These are phyloP conservation scores for Colletotrichum lupini DNA, from an alignment of 2,329 filamentous ascomycete genomes.

Conservation along the genomic window DNA sequence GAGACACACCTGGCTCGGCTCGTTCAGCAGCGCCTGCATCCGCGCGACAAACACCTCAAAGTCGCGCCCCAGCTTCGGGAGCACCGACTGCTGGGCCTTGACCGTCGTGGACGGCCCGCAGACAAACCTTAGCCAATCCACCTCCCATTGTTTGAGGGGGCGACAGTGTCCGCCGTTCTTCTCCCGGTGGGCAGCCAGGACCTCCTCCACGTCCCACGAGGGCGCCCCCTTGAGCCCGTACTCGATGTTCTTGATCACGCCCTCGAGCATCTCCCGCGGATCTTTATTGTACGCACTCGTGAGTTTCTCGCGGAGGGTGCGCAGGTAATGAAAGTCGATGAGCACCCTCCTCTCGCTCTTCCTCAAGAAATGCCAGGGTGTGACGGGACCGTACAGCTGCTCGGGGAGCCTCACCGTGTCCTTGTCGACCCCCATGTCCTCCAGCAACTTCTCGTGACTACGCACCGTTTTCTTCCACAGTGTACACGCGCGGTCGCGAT, in stretches of 20 bases:
- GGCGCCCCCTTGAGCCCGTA: not conserved
- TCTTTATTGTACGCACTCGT: slow-evolving; percentile 37
- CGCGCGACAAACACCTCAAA: slow-evolving; percentile 47
- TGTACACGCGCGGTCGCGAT: slow-evolving; percentile 38
- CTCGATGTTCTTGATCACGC: slow-evolving; percentile 36
- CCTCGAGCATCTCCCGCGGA: slow-evolving; percentile 43
- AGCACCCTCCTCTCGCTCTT: slow-evolving; percentile 42
- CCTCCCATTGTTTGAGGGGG: slow-evolving; percentile 12
- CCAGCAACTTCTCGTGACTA: slow-evolving; percentile 36
- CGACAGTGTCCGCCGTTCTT: not conserved
- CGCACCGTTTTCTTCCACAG: slow-evolving; percentile 39
- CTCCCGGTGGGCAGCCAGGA: slow-evolving; percentile 3
- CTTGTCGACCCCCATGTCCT: not conserved
- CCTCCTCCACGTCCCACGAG: slow-evolving; percentile 19
- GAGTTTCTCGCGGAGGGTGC: slow-evolving; percentile 39
- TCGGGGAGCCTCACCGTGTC: slow-evolving; percentile 39
- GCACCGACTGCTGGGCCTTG: slow-evolving; percentile 36
- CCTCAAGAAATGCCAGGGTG: slow-evolving; percentile 37
- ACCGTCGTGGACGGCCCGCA: slow-evolving; percentile 38
- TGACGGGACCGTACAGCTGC: slow-evolving; percentile 45
- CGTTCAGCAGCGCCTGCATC: slow-evolving; percentile 46
- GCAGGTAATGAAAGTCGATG: slow-evolving; percentile 38
- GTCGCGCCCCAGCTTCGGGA: slow-evolving; percentile 12
- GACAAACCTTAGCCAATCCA: slow-evolving; percentile 30
- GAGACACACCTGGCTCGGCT: slow-evolving; percentile 41